Percentiles rank a stretch among this genome's conserved stretches.
Conservation (phyloP, 1,284 basidiomycete species). For the Austroboletus olivaceoglutinosus region DNA sequence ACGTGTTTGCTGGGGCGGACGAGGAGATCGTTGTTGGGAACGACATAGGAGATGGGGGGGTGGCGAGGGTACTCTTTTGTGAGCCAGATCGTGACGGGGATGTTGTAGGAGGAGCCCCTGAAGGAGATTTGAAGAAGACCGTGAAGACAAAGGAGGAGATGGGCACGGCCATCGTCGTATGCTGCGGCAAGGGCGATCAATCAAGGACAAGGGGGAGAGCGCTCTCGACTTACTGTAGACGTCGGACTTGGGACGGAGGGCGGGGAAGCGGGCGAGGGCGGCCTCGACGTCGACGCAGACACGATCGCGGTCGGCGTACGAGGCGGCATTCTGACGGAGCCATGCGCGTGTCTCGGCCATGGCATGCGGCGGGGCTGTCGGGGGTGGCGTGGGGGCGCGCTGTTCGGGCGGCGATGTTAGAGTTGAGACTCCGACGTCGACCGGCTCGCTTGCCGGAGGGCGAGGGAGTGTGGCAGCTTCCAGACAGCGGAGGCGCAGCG, state of each 20-base stretch:
- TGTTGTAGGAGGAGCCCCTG: conserved; percentile 82
- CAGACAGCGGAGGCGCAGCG: not conserved
- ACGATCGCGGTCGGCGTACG: conserved; percentile 62
- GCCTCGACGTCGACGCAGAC: conserved; percentile 64
- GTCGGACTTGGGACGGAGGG: conserved; percentile 86
- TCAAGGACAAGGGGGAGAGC: not conserved
- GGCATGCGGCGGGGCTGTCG: not conserved
- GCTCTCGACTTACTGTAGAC: conserved; percentile 72
- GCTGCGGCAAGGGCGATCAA: conserved; percentile 48
- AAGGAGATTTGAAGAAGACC: conserved; percentile 90
- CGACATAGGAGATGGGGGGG: conserved; percentile 90
- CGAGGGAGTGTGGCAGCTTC: not conserved
- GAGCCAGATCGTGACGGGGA: conserved; percentile 90
- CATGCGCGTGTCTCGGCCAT: conserved; percentile 53
- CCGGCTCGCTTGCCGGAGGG: not conserved
- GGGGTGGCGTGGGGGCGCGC: not conserved
- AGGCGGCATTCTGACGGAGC: conserved; percentile 67
- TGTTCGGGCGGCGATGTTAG: conserved; percentile 10
- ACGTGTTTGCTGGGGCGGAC: conserved; percentile 75
- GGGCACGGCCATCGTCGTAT: conserved; percentile 92
- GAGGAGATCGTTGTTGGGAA: conserved; percentile 92
- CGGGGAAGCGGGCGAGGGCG: conserved; percentile 56
- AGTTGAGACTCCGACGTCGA: conserved; percentile 6
- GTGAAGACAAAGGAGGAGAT: conserved; percentile 86
- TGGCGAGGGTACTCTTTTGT: conserved; percentile 76